Evolutionary conservation across 1,284 basidiomycete species (phyloP), one percentile per base, ranked within the genome.

Genomic region (Naganishia cerealis): DNA sequence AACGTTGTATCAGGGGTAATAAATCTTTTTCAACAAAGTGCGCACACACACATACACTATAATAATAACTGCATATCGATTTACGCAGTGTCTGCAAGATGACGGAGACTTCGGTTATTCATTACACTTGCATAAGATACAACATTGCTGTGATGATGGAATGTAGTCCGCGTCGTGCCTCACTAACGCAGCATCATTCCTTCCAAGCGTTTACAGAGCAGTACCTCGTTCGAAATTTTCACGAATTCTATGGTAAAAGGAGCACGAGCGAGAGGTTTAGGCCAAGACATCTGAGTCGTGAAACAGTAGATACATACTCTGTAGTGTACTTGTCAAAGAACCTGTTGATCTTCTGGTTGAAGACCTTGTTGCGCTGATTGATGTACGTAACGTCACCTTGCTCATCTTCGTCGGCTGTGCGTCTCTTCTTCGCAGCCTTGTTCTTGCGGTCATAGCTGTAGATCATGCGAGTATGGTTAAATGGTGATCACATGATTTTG

Each of bases 321-420:
- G 90, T 83, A 1, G 95, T 99, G 77, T 97, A 95, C 77, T 95
- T 94, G 86, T 98, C 92, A 84, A 94, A 99, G 83, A 94, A 99
- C 70, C 95, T 87, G 24, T 91, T 89, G 82, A 98, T 93, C 90
- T 97, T 99, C 83, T 94, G 94, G 87, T 98, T 99, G 86, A 98
- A 99, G 65, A 95, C 92, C 75, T 92, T 89, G 83, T 99, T 99
- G 79, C 90, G 88, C 79, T 97, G 92, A 84, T 99, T 99, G 87
- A 99, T 99, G 78, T 99, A 99, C 15, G 93, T 98, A 80, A 99
- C 91, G 73, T 97, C 93, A 66, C 90, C 93, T 71, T 95, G 90
- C 63, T 90, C 89, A 75, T 97, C 93, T 81, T 95, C 94, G 77
- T 84, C 83, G 69, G 93, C 86, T 80, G 92, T 91, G 72, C 94